phyloP scores from a whole-genome alignment of 1,284 basidiomycete genomes.

The Caloboletus firmus region DNA sequence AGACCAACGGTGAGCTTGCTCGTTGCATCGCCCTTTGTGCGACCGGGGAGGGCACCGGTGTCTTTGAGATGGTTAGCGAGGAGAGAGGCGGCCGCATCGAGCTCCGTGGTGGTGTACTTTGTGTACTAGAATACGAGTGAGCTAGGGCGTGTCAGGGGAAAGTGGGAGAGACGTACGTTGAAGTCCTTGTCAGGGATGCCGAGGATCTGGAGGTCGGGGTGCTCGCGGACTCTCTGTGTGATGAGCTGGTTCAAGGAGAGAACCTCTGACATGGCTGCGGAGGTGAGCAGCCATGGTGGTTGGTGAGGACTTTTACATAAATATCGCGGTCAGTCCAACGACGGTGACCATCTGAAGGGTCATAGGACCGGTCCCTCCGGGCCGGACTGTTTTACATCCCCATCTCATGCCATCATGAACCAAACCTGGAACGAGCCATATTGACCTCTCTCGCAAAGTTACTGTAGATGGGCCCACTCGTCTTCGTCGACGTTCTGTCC shows the following conservation, averaged over 20 bases:
- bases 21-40: conserved; percentile 25
- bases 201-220: conserved; percentile 22
- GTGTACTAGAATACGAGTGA: conserved; percentile 16
- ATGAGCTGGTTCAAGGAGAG: conserved; percentile 30
- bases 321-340: background rate
- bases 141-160: background rate
- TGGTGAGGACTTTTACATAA: conserved; percentile 2
- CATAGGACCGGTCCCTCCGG: background rate
- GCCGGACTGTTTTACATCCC: background rate
- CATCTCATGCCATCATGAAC: too few species aligned
- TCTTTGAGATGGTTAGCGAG: conserved; percentile 31
- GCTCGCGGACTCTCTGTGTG: conserved; percentile 13
- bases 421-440: too few species aligned
- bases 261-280: conserved; percentile 18
- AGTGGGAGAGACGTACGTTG: conserved; percentile 5
- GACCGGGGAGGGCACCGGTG: conserved; percentile 19
- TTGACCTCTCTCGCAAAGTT: background rate
- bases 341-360: background rate
- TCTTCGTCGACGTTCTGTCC: conserved; percentile 1
- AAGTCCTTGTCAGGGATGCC: conserved; percentile 22
- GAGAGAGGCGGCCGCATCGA: conserved; percentile 30
- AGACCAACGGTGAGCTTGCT: conserved; percentile 29
- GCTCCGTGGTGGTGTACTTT: conserved; percentile 26
- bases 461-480: background rate
- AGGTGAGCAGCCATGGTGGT: background rate